Evolutionary conservation across 129 eudicot genomes (phyloP), one percentile per base, ranked within the genome.

Genomic region (Deinandra increscens): DNA sequence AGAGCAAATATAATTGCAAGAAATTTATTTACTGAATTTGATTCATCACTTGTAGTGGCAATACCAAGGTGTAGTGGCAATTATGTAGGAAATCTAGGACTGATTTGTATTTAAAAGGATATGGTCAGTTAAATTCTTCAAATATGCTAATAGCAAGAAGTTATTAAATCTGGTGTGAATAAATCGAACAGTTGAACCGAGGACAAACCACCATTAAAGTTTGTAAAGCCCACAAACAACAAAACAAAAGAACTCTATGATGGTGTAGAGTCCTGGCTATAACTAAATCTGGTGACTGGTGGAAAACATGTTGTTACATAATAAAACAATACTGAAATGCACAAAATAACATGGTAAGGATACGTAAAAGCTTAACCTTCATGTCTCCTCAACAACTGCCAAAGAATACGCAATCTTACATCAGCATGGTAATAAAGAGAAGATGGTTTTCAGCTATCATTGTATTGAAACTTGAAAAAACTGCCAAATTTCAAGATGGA

Each of bases 281-380:
- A 65, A 26, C n/a, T 41, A 64, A 42, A 19, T 19, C 38, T 38
- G 33, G 50, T 54, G 29, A 34, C 38, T 38, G 33, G 50, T 54
- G 29, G 60, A 20, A 5, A 34, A 61, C 54, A n/a, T 23, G 29
- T 23, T 43, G 43, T 59, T 19, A 43, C 8, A 26, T 44, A 31
- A 43, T 1, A 5, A 0, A 60, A 60, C 22, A 75, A 54, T 19
- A 75, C n/a, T 49, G 46, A 50, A 34, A 68, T 15, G 62, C 23
- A 69, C 17, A 19, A 77, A 4, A 15, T 61, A 61, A 68, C 23
- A 5, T 83, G 8, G 9, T 20, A 78, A 86, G 93, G 93, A 86
- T 86, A 86, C 93, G 91, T 68, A 88, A 73, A 76, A 85, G 77
- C 73, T 88, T 85, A 64, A 85, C 91, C 80, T 85, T 85, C 91